Conservation (phyloP, 805 yeast species). For the Wickerhamomyces sydowiorum region DNA sequence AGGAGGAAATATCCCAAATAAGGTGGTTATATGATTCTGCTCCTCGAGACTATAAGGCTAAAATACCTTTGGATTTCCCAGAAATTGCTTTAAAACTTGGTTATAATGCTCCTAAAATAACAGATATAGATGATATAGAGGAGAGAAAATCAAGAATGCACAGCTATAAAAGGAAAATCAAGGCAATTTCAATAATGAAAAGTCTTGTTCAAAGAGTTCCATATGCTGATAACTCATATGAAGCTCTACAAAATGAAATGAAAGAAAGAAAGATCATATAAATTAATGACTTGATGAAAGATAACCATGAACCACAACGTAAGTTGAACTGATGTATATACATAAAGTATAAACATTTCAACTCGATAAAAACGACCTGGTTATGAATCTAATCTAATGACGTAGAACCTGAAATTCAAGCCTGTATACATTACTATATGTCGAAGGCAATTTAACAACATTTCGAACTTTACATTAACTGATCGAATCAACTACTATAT, state of each 20-base stretch:
- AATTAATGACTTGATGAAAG: background rate
- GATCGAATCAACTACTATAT: too few relatives aligned
- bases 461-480: too few relatives aligned
- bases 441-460: too few relatives aligned
- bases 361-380: too few relatives aligned
- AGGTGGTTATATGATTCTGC: background rate
- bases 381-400: too few relatives aligned
- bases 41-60: background rate
- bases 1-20: background rate
- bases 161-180: conserved; percentile 18
- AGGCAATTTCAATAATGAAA: conserved; percentile 21
- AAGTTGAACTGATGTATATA: too few relatives aligned
- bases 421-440: too few relatives aligned
- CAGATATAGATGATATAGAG: background rate
- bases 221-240: conserved; percentile 26
- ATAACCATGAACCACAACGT: too few relatives aligned
- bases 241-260: conserved; percentile 26
- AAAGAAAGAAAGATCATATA: conserved; percentile 16
- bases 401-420: too few relatives aligned
- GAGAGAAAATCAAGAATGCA: conserved; percentile 4
- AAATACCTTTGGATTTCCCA: background rate
- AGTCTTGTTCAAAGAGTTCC: conserved; percentile 25
- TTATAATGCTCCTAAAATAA: conserved; percentile 4
- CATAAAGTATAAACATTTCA: too few relatives aligned
- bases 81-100: conserved; percentile 10